Evolutionary conservation across 805 yeast species (phyloP).

Genomic region (Debaryomyces castellii): DNA sequence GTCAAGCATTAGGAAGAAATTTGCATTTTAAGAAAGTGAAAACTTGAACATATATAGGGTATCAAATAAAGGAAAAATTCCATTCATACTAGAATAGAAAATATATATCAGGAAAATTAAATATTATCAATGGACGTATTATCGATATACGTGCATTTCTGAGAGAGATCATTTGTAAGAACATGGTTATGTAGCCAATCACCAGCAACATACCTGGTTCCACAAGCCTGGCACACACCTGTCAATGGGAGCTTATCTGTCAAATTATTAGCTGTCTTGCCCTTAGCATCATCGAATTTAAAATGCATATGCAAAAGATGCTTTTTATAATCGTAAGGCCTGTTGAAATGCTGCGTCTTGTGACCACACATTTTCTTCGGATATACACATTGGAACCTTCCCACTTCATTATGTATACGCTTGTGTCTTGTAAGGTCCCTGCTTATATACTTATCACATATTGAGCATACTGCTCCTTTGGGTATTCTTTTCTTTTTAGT

Average conservation of each 20-base stretch:
- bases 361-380: slow-evolving; percentile 41
- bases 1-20: too few species aligned
- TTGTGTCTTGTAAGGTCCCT: slow-evolving; percentile 43
- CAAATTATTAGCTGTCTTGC: slow-evolving; percentile 37
- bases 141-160: slow-evolving; percentile 22
- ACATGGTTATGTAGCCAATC: slow-evolving; percentile 61
- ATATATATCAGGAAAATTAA: neutral
- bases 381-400: slow-evolving; percentile 43
- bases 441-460: slow-evolving; percentile 41
- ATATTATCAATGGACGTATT: neutral
- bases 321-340: slow-evolving; percentile 47
- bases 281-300: slow-evolving; percentile 40
- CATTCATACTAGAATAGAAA: neutral
- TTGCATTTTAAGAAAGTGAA: too few species aligned
- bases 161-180: slow-evolving; percentile 24
- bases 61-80: neutral
- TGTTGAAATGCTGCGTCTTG: slow-evolving; percentile 41
- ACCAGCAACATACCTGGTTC: slow-evolving; percentile 44
- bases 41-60: neutral
- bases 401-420: slow-evolving; percentile 43
- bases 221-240: slow-evolving; percentile 48
- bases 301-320: slow-evolving; percentile 44
- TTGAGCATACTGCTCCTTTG: slow-evolving; percentile 38
- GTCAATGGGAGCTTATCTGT: slow-evolving; percentile 39
- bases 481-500: slow-evolving; percentile 25